These are phyloP conservation scores for Boletus sp. DNA, from an alignment of 768 basidiomycete species.

Conservation along the genomic window DNA sequence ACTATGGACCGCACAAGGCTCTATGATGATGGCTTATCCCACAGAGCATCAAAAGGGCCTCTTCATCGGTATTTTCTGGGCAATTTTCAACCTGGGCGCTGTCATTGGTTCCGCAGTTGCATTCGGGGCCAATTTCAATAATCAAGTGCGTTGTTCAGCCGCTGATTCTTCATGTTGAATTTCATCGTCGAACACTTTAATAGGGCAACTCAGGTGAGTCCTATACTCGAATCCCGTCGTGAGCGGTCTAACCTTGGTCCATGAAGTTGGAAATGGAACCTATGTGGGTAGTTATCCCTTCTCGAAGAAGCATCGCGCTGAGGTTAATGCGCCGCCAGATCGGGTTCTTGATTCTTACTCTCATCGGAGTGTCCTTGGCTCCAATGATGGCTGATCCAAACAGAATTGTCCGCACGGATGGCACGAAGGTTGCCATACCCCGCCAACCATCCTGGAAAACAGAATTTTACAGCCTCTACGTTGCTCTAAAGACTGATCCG, in stretches of 20 bases:
- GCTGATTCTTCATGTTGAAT: not conserved
- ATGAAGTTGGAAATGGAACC: slow-evolving; percentile 64
- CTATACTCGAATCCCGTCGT: not conserved
- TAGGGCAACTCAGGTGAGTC: slow-evolving; percentile 32
- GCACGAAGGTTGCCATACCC: slow-evolving; percentile 59
- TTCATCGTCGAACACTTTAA: not conserved
- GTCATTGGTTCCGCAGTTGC: slow-evolving; percentile 79
- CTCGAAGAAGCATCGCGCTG: not conserved
- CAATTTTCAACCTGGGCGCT: slow-evolving; percentile 78
- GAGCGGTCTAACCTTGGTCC: slow-evolving; percentile 1
- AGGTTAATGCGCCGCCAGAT: slow-evolving; percentile 47
- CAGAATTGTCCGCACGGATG: slow-evolving; percentile 73
- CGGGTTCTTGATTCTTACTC: slow-evolving; percentile 69
- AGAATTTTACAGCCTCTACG: slow-evolving; percentile 68
- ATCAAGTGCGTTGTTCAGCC: slow-evolving; percentile 41
- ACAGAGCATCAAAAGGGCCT: slow-evolving; percentile 75
- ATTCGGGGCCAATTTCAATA: slow-evolving; percentile 67
- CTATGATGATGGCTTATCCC: slow-evolving; percentile 80
- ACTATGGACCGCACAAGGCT: slow-evolving; percentile 85
- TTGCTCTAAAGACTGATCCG: slow-evolving; percentile 68
- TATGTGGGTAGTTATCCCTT: slow-evolving; percentile 49
- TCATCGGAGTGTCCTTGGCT: slow-evolving; percentile 66
- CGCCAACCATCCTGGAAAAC: slow-evolving; percentile 76
- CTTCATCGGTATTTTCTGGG: slow-evolving; percentile 81
- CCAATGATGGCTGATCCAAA: slow-evolving; percentile 69